Percentiles rank a stretch among this genome's conserved stretches.
Conservation (phyloP, 2,329 filamentous ascomycete species). For the Colletotrichum karsti region DNA sequence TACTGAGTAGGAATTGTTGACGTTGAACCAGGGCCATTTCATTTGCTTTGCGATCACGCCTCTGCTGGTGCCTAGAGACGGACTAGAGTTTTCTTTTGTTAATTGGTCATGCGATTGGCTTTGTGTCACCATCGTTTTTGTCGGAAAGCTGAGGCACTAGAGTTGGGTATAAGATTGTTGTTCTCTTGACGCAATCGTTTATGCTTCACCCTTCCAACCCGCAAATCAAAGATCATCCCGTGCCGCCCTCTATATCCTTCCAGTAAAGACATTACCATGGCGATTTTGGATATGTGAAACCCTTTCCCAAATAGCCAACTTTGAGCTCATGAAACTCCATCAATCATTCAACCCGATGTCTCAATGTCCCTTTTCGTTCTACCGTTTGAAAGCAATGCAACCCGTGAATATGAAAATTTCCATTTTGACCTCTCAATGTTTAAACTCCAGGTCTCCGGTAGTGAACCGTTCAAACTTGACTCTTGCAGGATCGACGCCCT, state of each 20-base stretch:
- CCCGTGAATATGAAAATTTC: background rate
- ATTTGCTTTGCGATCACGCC: background rate
- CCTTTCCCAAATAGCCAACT: background rate
- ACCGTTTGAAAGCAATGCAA: background rate
- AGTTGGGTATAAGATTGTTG: background rate
- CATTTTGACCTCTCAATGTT: background rate
- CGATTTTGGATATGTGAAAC: background rate
- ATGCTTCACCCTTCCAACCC: background rate
- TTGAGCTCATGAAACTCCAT: constrained; percentile 4
- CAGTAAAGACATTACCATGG: background rate
- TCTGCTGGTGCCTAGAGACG: background rate
- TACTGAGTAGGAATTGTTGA: background rate
- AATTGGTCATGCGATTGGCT: too few relatives aligned
- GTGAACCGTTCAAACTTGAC: constrained; percentile 58
- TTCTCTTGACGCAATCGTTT: background rate
- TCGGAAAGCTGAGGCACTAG: too few relatives aligned
- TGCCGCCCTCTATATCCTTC: background rate
- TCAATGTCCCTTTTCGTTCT: background rate
- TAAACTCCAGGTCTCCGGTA: constrained; percentile 50
- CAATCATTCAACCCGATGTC: background rate
- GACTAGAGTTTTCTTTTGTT: too few relatives aligned
- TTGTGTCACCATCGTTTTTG: too few relatives aligned
- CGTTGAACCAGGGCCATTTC: background rate
- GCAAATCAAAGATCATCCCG: background rate
- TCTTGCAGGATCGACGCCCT: constrained; percentile 47